phyloP scores from a whole-genome alignment of 257 asterid genomes.

The Solanum medicagineum region DNA sequence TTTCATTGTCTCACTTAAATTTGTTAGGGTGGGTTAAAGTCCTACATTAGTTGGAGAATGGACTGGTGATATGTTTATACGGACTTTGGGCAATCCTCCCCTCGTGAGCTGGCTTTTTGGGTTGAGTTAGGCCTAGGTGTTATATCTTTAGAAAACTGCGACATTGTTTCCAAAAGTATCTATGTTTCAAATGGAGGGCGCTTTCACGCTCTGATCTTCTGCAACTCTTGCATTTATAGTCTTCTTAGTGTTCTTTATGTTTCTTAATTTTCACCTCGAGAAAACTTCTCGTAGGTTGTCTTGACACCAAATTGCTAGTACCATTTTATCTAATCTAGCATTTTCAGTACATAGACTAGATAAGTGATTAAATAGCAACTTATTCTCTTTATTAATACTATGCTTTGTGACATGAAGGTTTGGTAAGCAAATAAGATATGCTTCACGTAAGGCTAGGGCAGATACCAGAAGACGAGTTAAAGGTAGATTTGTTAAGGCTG shows the following conservation, averaged over 20 bases:
- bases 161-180: background rate
- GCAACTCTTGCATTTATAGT: background rate
- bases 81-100: background rate
- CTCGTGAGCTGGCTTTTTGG: background rate
- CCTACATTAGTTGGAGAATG: background rate
- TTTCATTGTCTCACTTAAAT: background rate
- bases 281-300: background rate
- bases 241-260: background rate
- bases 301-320: background rate
- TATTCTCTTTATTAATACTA: background rate
- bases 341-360: background rate
- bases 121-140: background rate
- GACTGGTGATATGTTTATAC: background rate
- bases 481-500: slow-evolving; percentile 87
- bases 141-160: background rate
- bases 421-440: slow-evolving; percentile 83
- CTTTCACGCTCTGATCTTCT: background rate
- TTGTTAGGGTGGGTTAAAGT: background rate
- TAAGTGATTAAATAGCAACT: background rate
- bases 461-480: slow-evolving; percentile 84
- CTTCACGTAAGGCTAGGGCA: slow-evolving; percentile 87
- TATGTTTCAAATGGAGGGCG: background rate
- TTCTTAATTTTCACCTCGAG: background rate
- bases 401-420: slow-evolving; percentile 30
- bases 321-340: background rate